Percentiles rank a stretch among this genome's conserved stretches.
phyloP scores from a whole-genome alignment of 495 filamentous ascomycete genomes.

The Aspergillus leporis region DNA sequence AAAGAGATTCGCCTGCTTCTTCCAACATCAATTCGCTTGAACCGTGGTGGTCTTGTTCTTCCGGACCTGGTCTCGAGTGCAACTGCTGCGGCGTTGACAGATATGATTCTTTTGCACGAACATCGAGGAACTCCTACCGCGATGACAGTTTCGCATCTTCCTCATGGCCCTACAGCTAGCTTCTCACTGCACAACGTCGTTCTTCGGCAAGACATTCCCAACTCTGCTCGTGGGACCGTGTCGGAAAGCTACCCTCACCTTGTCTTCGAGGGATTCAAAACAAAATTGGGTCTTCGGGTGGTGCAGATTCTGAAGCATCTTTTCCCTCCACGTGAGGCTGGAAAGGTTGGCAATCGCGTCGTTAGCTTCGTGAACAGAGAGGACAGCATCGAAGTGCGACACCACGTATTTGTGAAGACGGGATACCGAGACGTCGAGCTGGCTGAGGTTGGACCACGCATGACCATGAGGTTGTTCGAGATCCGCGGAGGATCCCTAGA shows the following conservation, averaged over 20 bases:
- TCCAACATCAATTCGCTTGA: conserved; percentile 86
- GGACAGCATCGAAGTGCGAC: conserved; percentile 84
- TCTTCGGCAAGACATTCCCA: conserved; percentile 89
- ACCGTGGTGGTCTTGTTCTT: conserved; percentile 86
- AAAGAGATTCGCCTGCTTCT: conserved; percentile 93
- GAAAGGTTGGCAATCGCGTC: conserved; percentile 82
- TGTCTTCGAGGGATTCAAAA: conserved; percentile 92
- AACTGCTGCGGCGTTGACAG: conserved; percentile 72
- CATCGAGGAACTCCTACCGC: conserved; percentile 92
- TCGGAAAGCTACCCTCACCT: conserved; percentile 92
- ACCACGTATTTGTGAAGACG: conserved; percentile 82
- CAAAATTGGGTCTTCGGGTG: conserved; percentile 76
- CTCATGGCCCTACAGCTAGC: conserved; percentile 88
- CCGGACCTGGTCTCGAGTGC: conserved; percentile 82
- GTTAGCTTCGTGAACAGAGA: conserved; percentile 95
- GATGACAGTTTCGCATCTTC: conserved; percentile 85
- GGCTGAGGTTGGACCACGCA: conserved; percentile 90
- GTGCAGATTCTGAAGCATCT: conserved; percentile 93
- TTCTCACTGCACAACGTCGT: conserved; percentile 96
- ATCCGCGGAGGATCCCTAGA: conserved; percentile 92
- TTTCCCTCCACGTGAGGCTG: conserved; percentile 84
- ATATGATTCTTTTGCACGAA: conserved; percentile 88
- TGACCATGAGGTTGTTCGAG: conserved; percentile 96
- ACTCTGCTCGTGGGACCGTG: conserved; percentile 83
- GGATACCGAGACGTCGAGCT: conserved; percentile 87